Percentiles rank a stretch among this genome's conserved stretches.
Evolutionary conservation across 192 early-diverging fungal species (phyloP).

Genomic region (Lobulomyces angularis): DNA sequence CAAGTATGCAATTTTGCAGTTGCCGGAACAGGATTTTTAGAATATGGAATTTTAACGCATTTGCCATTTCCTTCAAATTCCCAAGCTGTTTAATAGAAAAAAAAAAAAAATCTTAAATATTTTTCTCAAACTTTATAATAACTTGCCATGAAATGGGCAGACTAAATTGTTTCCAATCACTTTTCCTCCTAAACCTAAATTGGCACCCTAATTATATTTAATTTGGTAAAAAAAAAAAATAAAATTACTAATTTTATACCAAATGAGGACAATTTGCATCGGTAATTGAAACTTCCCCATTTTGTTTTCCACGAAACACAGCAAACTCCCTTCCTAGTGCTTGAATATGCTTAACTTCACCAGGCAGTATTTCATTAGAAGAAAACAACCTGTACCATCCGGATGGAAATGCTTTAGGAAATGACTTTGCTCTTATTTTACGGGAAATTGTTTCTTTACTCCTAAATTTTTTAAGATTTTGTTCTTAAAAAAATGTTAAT

Average conservation of each 20-base stretch:
- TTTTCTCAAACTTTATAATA: background rate
- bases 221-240: too few species aligned
- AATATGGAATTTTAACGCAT: conserved; percentile 9
- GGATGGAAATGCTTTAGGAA: conserved; percentile 12
- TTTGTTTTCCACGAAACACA: conserved; percentile 11
- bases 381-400: conserved; percentile 13
- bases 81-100: conserved; percentile 12
- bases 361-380: conserved; percentile 10
- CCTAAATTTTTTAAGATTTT: too few species aligned
- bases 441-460: background rate
- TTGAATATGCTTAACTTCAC: conserved; percentile 7
- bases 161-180: conserved; percentile 11
- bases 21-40: conserved; percentile 9
- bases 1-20: conserved; percentile 4
- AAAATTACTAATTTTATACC: too few species aligned
- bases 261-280: conserved; percentile 17
- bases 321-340: conserved; percentile 14
- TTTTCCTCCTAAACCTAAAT: conserved; percentile 10
- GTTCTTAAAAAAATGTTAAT: too few species aligned
- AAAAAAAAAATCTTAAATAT: background rate
- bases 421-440: conserved; percentile 3
- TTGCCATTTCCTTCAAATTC: conserved; percentile 13
- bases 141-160: too few species aligned
- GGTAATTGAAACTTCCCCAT: conserved; percentile 5
- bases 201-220: too few species aligned